A percentile compares a stretch with the other conserved stretches of the same genome.
phyloP scores from a whole-genome alignment of 768 basidiomycete genomes.

The Epithele typhae region DNA sequence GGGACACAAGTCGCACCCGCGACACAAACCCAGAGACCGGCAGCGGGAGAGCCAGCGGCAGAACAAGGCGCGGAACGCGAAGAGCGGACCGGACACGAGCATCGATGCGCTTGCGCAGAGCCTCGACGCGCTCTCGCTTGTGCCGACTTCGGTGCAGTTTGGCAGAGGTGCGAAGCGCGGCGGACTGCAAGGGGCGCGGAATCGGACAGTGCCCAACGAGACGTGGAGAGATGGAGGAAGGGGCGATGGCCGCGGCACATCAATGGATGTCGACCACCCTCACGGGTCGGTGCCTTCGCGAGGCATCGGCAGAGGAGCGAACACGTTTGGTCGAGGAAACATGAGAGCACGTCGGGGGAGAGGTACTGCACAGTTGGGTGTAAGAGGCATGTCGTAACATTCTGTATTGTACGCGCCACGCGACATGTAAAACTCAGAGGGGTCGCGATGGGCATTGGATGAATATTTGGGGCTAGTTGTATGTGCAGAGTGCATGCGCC shows the following conservation, averaged over 20 bases:
- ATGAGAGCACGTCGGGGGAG: background rate
- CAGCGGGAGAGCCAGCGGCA: no score
- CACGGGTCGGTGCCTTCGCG: background rate
- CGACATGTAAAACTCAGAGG: no score
- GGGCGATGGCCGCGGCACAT: background rate
- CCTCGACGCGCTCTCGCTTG: slow-evolving; percentile 48
- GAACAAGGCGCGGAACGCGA: slow-evolving; percentile 17
- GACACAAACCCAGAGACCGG: no score
- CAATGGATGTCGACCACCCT: slow-evolving; percentile 1
- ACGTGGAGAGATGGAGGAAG: no score
- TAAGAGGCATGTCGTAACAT: no score
- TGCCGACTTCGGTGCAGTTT: slow-evolving; percentile 68
- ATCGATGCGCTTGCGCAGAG: slow-evolving; percentile 49
- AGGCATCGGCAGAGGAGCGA: background rate
- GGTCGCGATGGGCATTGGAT: no score
- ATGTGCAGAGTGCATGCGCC: no score
- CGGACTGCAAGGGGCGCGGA: slow-evolving; percentile 2
- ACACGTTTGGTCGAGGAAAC: background rate
- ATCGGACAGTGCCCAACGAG: no score
- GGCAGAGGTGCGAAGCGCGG: slow-evolving; percentile 51
- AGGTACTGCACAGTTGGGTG: no score
- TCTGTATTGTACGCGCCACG: no score
- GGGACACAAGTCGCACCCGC: background rate
- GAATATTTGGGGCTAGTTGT: no score
- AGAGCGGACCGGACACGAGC: slow-evolving; percentile 11